Evolutionary conservation across 2,329 filamentous ascomycete species (phyloP).

Genomic region (Orbilia javanica): DNA sequence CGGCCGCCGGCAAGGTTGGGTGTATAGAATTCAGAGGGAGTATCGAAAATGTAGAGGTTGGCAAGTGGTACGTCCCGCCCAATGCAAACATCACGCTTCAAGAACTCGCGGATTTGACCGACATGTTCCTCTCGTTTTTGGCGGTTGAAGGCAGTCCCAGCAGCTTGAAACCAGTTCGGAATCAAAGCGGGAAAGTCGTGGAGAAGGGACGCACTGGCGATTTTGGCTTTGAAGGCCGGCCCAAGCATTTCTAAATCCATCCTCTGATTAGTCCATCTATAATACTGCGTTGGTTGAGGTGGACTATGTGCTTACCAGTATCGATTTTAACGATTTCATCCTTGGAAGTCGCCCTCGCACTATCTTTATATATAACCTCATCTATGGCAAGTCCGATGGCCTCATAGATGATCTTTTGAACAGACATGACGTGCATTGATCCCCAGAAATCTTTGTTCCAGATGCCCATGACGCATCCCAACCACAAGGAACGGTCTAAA

Average conservation of each 20-base stretch:
- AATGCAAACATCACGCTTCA: background rate
- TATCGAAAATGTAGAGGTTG: background rate
- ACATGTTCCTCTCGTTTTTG: background rate
- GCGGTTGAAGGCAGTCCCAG: background rate
- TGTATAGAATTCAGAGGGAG: constrained; percentile 2
- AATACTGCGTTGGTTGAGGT: background rate
- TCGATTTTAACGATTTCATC: background rate
- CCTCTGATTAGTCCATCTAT: background rate
- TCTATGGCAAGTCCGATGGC: background rate
- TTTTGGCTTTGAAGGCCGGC: background rate
- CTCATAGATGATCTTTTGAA: constrained; percentile 16
- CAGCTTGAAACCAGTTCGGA: constrained; percentile 2
- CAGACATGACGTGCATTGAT: constrained; percentile 15
- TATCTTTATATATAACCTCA: constrained; percentile 5
- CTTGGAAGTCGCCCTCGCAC: background rate
- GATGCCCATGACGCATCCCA: background rate
- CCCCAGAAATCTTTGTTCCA: constrained; percentile 28
- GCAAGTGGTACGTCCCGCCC: constrained; percentile 9
- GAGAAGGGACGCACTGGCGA: constrained; percentile 6
- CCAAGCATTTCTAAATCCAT: background rate
- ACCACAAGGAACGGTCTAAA: background rate
- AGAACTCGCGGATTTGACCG: background rate
- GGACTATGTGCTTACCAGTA: background rate
- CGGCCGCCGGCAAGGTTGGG: background rate
- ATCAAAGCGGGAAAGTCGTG: constrained; percentile 26